phyloP scores from a whole-genome alignment of 345 rosid species.

The Populus alba region DNA sequence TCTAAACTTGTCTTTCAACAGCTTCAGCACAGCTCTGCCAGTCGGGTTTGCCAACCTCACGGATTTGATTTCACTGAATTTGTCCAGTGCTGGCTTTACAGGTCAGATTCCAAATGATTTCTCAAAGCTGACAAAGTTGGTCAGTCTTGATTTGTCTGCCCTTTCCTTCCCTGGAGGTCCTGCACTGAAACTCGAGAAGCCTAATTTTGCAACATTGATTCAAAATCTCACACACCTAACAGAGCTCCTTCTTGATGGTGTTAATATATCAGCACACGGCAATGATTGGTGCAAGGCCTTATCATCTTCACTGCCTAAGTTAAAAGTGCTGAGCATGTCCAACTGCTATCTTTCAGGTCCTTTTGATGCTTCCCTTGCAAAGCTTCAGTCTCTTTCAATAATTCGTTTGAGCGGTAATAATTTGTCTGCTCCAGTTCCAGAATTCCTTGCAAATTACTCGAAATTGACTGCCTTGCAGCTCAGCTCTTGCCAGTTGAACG shows the following conservation, averaged over 20 bases:
- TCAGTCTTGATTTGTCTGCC: constrained; percentile 43
- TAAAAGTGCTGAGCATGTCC: constrained; percentile 42
- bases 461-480: constrained; percentile 27
- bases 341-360: constrained; percentile 36
- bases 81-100: constrained; percentile 41
- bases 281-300: constrained; percentile 30
- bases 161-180: not conserved
- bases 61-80: constrained; percentile 29
- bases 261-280: constrained; percentile 26
- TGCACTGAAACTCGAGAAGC: constrained; percentile 28
- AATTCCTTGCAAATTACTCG: constrained; percentile 16
- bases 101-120: constrained; percentile 41
- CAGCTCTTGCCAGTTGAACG: constrained; percentile 8
- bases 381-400: constrained; percentile 8
- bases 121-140: constrained; percentile 37
- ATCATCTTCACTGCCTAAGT: constrained; percentile 28
- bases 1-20: constrained; percentile 43
- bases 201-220: constrained; percentile 26
- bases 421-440: constrained; percentile 21
- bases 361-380: constrained; percentile 19
- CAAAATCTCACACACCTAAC: constrained; percentile 18
- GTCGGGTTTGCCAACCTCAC: constrained; percentile 28
- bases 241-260: constrained; percentile 37
- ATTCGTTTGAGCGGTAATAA: constrained; percentile 24
- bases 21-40: constrained; percentile 25